Evolutionary conservation across 2,329 filamentous ascomycete genomes (phyloP), one percentile per base, ranked within the genome.

Genomic region (Hypoxylon sp.): DNA sequence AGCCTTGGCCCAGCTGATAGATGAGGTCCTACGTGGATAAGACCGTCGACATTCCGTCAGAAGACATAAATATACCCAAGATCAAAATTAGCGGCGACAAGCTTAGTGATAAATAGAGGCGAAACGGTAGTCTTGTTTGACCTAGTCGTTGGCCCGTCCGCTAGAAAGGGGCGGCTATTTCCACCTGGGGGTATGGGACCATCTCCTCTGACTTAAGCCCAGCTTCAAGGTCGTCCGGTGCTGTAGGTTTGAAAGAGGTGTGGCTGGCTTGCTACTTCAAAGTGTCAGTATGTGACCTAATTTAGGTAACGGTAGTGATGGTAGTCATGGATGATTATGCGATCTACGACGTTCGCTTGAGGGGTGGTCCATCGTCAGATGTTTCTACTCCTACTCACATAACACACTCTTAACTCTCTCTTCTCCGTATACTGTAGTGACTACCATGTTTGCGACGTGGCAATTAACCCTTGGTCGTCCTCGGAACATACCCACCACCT

Each of bases 381-480:
- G 4, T 22, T 17, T 20, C 44, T 19, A 1, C 54, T 20, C 11
- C 43, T 28, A 24, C 49, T 44, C 6, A 59, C 19, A 5, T 54
- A 59, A 39, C 54, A 54, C n/a, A 59, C 41, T 34, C 56, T 48
- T 19, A 43, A 41, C 56, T 54, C 6, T n/a, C n/a, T 22, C 20
- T 6, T 15, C 24, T 59, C 15, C 54, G 44, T 17, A 6, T 24
- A 41, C 10, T 28, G 17, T 19, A 17, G 30, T 30, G 17, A 13
- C 11, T 19, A 24, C 24, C 20, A 46, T 46, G 11, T 22, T 11
- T 17, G 10, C 41, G 13, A 41, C 26, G 15, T 20, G 10, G 10
- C 19, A 49, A 49, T 43, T 13, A 4, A 54, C 56, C 50, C 30
- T 22, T 41, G 24, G 8, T 30, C 28, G 10, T 53, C 32, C 2